phyloP scores from a whole-genome alignment of 2,329 filamentous ascomycete genomes.

The Colletotrichum horii region DNA sequence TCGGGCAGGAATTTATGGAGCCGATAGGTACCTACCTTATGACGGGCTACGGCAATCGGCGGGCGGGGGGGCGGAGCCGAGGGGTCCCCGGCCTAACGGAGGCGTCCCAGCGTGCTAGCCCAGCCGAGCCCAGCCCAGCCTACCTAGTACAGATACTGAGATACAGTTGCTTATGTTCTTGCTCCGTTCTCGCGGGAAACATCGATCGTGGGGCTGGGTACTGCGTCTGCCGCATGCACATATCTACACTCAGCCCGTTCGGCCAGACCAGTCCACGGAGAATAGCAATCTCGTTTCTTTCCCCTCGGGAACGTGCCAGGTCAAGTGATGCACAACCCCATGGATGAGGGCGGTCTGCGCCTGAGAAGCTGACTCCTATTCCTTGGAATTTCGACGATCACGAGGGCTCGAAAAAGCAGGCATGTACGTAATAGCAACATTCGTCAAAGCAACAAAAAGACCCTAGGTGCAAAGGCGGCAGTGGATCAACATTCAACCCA shows the following conservation, averaged over 20 bases:
- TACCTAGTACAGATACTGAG: not conserved
- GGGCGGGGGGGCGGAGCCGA: conserved; percentile 11
- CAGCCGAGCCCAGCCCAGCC: not conserved
- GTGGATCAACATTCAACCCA: conserved; percentile 7
- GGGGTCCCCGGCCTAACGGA: conserved; percentile 4
- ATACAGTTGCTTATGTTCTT: not conserved
- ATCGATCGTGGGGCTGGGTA: not conserved
- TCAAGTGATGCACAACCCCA: not conserved
- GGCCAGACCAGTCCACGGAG: not conserved
- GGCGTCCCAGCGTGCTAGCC: not conserved
- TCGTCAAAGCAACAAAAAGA: not conserved
- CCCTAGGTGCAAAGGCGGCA: not conserved
- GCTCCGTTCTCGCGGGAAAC: not conserved
- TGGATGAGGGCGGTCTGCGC: not conserved
- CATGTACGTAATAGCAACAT: conserved; percentile 8
- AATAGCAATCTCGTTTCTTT: not conserved
- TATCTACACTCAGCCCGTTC: not conserved
- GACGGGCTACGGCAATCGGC: conserved; percentile 11
- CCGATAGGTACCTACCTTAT: not conserved
- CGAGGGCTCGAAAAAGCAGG: not conserved
- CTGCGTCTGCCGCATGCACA: not conserved
- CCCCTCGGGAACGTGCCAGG: not conserved
- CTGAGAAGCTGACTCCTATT: not conserved
- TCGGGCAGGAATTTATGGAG: not conserved
- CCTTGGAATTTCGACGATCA: not conserved